These are phyloP conservation scores for Lipomyces kockii DNA, from an alignment of 805 yeast species.

Conservation along the genomic window DNA sequence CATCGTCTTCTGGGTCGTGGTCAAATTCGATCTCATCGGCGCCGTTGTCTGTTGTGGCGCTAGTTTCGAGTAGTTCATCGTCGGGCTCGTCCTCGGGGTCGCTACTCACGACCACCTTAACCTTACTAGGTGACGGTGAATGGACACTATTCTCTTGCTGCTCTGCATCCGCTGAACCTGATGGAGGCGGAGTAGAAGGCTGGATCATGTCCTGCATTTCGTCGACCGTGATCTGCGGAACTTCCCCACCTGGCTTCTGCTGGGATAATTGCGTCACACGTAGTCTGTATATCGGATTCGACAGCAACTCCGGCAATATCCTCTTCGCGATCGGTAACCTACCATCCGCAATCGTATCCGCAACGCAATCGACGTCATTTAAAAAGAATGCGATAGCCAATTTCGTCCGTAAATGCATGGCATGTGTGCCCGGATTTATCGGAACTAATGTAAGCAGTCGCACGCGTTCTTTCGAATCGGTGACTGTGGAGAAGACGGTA, in stretches of 20 bases:
- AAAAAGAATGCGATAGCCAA: constrained; percentile 28
- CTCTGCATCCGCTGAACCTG: background rate
- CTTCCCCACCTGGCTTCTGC: background rate
- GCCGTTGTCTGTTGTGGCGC: constrained; percentile 3
- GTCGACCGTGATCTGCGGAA: background rate
- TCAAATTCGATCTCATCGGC: background rate
- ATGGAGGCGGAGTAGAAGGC: background rate
- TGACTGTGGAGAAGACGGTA: constrained; percentile 9
- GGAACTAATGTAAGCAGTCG: constrained; percentile 17
- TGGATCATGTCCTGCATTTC: background rate
- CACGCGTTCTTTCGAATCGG: constrained; percentile 11
- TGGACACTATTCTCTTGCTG: background rate
- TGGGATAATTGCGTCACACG: background rate
- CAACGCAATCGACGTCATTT: constrained; percentile 17
- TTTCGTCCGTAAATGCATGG: constrained; percentile 17
- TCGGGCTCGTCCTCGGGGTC: background rate
- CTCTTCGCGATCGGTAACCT: constrained; percentile 30
- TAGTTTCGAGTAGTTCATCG: background rate
- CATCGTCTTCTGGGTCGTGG: constrained; percentile 7
- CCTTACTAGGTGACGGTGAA: background rate
- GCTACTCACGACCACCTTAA: background rate
- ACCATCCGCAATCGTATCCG: constrained; percentile 6
- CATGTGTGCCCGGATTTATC: constrained; percentile 17
- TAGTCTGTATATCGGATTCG: constrained; percentile 25
- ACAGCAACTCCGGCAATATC: constrained; percentile 25